Evolutionary conservation across 2,329 filamentous ascomycete species (phyloP).

Genomic region (Pseudopyricularia javanii): DNA sequence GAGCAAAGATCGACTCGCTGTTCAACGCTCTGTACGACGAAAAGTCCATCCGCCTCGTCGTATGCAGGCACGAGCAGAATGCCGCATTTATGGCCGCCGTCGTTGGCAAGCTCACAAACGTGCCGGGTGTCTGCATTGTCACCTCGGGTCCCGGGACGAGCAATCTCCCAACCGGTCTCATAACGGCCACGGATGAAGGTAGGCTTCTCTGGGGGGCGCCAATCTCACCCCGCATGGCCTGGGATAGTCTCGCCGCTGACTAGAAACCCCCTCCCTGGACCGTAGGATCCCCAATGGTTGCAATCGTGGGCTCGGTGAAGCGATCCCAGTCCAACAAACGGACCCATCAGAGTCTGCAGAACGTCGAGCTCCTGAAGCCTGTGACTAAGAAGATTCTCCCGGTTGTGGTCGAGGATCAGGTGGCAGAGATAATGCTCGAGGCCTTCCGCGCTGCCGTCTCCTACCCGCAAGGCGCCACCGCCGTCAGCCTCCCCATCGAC

Average conservation of each 20-base stretch:
- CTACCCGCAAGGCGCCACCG: conserved; percentile 27
- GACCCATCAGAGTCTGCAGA: conserved; percentile 32
- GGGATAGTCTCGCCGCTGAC: neutral
- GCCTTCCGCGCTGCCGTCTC: conserved; percentile 28
- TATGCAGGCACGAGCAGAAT: conserved; percentile 36
- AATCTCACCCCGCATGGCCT: no score
- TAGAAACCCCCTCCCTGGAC: no score
- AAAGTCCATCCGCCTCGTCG: conserved; percentile 30
- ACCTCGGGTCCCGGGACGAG: conserved; percentile 33
- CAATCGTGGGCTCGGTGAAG: conserved; percentile 33
- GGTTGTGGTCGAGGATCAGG: conserved; percentile 32
- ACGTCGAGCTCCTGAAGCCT: conserved; percentile 27
- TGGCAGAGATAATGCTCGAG: conserved; percentile 30
- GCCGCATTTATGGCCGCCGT: conserved; percentile 36
- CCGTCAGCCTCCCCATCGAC: conserved; percentile 14
- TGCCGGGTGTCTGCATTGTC: conserved; percentile 31
- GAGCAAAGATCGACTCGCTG: conserved; percentile 33
- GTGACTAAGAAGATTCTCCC: conserved; percentile 27
- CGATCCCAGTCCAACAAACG: conserved; percentile 27
- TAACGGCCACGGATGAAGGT: conserved; percentile 33
- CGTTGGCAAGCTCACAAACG: conserved; percentile 29
- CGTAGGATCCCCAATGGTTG: conserved; percentile 25
- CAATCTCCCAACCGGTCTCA: conserved; percentile 31
- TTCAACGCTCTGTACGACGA: conserved; percentile 32
- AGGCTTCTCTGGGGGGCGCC: no score